Evolutionary conservation across 2,329 filamentous ascomycete species (phyloP), one percentile per base, ranked within the genome.

Genomic region (Daldinia eschscholtzii): DNA sequence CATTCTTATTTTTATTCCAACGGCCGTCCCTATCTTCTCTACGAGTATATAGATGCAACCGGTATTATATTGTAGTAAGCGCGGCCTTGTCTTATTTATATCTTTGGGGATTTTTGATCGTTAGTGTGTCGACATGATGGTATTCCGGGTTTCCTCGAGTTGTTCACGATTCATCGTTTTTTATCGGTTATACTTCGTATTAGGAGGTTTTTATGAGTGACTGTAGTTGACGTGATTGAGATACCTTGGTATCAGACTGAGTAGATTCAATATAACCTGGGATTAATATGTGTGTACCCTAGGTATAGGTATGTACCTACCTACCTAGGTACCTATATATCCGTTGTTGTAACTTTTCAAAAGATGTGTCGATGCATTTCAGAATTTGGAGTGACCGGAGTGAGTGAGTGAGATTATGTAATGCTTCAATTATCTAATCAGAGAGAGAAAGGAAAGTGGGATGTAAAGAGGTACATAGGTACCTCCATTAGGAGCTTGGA

Each of bases 11-110:
- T 58, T 64, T 46, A 60, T 70, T 37, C 53, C 62, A 20, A 67
- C 59, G 67, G 69, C 63, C 64, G 67, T 70, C 55, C 57, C 59
- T 65, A 56, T 26, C 61, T 68, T 68, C 44, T 46, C 42, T 62
- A 53, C 61, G 4, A 61, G 70, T 73, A 72, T 67, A 72, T 72
- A 73, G 65, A 64, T 67, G 57, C 65, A 59, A 48, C 60, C 41
- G 30, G 61, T 68, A 64, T 62, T 65, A 58, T 68, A 57, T 73
- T 73, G 67, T 73, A 73, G 67, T 72, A 56, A 57, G 53, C 37
- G 52, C 55, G 67, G 60, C 61, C 61, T 41, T 37, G 50, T 64
- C 18, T 61, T 44, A 42, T 60, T 50, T 18, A 12, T 44, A 12
- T 57, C 44, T 28, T 42, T 15, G 23, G 20, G 55, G 30, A 35